Base-by-base conservation (phyloP, 495 filamentous ascomycete species). In the Pseudotulostoma volvatum region DNA sequence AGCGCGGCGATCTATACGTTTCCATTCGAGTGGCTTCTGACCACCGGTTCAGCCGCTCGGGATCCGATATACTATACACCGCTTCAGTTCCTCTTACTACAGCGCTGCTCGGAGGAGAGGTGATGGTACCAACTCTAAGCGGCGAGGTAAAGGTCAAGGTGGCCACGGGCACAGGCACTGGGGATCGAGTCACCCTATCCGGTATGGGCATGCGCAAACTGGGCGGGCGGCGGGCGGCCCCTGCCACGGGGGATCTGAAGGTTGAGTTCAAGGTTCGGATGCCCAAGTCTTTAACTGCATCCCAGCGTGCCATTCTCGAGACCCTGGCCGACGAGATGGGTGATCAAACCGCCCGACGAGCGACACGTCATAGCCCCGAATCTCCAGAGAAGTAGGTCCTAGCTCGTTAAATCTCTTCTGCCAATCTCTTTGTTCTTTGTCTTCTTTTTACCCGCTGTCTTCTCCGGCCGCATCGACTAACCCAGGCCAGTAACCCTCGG, bases 231-330 rank as follows among this genome's bases (percentile, higher is more conserved):
- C 67, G 70, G 35, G 67, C 59, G 23, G 60, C 60, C 41, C 57
- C 36, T 34, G 59, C 64, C 4, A 59, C 56, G n/a, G 86, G 86
- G 50, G 92, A 97, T 47, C 59, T 96, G 19, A 77, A 73, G 48
- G 84, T 97, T 5, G 92, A 96, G 56, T 96, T 92, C 66, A 88
- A 85, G 63, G 82, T 97, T 9, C 56, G 71, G 19, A 93, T 95
- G 84, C 90, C 90, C 9, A 95, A 92, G 59, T 92, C 85, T 49
- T 64, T 97, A 48, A 84, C 74, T 16, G 64, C 73, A 15, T 94
- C 90, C 57, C 88, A 96, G 63, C 71, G 92, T 25, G 85, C 79
- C 0, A 79, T 97, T 20, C 54, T 95, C 41, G 90, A 97, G 60
- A 84, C 95, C 66, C 71, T 97, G 33, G 90, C 90, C 19, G 86